phyloP scores from a whole-genome alignment of 1,284 basidiomycete genomes.

The Fomitopsis palustris region DNA sequence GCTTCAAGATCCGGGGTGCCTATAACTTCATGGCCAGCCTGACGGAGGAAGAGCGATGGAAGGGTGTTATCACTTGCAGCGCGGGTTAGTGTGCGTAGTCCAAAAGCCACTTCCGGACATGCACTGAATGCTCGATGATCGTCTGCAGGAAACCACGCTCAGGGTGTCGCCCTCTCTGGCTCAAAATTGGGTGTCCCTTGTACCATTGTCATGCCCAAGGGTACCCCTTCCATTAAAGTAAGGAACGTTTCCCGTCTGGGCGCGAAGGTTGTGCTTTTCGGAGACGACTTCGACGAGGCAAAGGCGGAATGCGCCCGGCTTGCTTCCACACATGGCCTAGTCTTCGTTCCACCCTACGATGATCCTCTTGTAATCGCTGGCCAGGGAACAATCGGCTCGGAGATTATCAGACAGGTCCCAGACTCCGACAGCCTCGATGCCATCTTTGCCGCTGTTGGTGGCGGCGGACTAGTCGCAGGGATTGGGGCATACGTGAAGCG shows the following conservation, averaged over 20 bases:
- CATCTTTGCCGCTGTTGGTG: slow-evolving; percentile 90
- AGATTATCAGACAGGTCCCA: slow-evolving; percentile 85
- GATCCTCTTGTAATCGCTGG: slow-evolving; percentile 97
- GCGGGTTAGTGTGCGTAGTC: slow-evolving; percentile 80
- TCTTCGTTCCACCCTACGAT: slow-evolving; percentile 97
- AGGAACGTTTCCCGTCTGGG: slow-evolving; percentile 91
- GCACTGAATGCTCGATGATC: slow-evolving; percentile 6
- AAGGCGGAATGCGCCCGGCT: slow-evolving; percentile 93
- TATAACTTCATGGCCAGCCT: slow-evolving; percentile 99
- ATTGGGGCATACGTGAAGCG: slow-evolving; percentile 93
- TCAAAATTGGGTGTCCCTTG: slow-evolving; percentile 86
- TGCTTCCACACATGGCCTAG: slow-evolving; percentile 72
- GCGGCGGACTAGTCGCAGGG: slow-evolving; percentile 89
- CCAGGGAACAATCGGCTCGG: slow-evolving; percentile 94
- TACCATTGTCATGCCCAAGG: slow-evolving; percentile 97
- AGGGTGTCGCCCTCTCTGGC: slow-evolving; percentile 96
- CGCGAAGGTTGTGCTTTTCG: slow-evolving; percentile 92
- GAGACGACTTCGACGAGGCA: slow-evolving; percentile 93
- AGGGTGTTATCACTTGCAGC: slow-evolving; percentile 97
- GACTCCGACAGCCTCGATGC: slow-evolving; percentile 77
- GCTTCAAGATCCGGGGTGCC: slow-evolving; percentile 97
- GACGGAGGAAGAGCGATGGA: slow-evolving; percentile 88
- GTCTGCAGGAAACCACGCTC: slow-evolving; percentile 93
- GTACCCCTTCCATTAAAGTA: slow-evolving; percentile 96
- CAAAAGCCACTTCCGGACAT: slow-evolving; percentile 8